Evolutionary conservation across 139 green algal species (phyloP).

Genomic region (Desmodesmus armatus): DNA sequence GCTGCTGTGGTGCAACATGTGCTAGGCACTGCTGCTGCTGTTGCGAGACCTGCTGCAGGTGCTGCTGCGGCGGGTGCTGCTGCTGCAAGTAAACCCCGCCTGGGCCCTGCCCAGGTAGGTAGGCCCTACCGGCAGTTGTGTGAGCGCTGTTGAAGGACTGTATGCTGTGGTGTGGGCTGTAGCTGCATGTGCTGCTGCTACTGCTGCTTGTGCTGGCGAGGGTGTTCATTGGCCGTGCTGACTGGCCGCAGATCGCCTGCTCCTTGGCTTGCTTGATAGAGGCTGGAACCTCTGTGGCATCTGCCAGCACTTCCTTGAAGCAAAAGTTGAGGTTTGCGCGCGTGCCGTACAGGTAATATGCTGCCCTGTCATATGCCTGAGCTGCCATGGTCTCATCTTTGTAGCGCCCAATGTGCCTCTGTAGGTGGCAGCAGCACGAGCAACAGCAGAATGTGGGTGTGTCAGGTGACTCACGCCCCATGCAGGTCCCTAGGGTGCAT

Average conservation of each 20-base stretch:
- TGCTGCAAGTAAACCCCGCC: background rate
- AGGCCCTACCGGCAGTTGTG: background rate
- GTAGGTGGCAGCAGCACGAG: no score
- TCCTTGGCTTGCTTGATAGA: constrained; percentile 1
- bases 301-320: background rate
- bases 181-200: background rate
- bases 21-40: background rate
- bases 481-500: no score
- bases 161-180: no score
- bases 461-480: no score
- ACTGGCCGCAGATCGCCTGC: constrained; percentile 1
- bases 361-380: constrained; percentile 15
- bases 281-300: background rate
- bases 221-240: background rate
- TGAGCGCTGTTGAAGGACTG: background rate
- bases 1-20: no score
- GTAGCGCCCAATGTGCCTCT: constrained; percentile 20
- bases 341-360: constrained; percentile 15
- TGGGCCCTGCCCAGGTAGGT: background rate
- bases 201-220: background rate
- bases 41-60: background rate
- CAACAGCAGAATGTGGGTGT: no score
- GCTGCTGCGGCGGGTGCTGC: background rate
- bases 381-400: constrained; percentile 4
- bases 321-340: constrained; percentile 16